These are phyloP conservation scores for Abrus precatorius DNA, from an alignment of 306 rosid genomes.

Conservation along the genomic window DNA sequence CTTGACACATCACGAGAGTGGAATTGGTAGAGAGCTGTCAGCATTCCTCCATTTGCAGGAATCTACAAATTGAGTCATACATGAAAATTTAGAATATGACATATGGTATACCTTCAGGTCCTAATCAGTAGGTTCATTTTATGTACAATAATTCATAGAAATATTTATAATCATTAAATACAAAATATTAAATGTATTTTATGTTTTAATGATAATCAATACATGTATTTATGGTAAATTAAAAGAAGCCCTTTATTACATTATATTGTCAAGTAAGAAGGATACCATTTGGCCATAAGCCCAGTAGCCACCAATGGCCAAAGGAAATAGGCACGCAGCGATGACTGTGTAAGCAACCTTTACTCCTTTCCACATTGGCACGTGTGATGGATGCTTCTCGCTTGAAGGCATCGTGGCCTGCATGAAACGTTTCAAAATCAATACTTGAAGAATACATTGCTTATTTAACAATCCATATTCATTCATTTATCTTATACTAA, in stretches of 20 bases:
- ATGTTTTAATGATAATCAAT: no score
- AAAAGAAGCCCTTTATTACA: no score
- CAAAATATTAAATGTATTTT: no score
- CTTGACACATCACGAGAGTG: conserved; percentile 61
- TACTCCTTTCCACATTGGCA: conserved; percentile 71
- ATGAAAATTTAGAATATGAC: not conserved
- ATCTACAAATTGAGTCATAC: conserved; percentile 43
- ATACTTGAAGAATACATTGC: not conserved
- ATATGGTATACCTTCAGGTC: not conserved
- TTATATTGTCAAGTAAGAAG: not conserved
- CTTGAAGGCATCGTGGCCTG: conserved; percentile 72
- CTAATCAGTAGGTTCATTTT: not conserved
- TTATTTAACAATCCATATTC: no score
- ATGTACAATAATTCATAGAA: no score
- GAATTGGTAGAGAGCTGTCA: conserved; percentile 51
- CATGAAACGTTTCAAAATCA: conserved; percentile 29
- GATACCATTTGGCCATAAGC: conserved; percentile 63
- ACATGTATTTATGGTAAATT: no score
- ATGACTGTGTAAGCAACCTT: conserved; percentile 58
- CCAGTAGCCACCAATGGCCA: conserved; percentile 68
- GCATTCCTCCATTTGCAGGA: conserved; percentile 62
- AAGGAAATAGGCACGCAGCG: conserved; percentile 61
- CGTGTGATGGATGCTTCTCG: conserved; percentile 68
- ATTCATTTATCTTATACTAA: no score
- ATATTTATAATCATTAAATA: no score